Evolutionary conservation across 495 filamentous ascomycete genomes (phyloP), one percentile per base, ranked within the genome.

Genomic region (Cercophora sp.): DNA sequence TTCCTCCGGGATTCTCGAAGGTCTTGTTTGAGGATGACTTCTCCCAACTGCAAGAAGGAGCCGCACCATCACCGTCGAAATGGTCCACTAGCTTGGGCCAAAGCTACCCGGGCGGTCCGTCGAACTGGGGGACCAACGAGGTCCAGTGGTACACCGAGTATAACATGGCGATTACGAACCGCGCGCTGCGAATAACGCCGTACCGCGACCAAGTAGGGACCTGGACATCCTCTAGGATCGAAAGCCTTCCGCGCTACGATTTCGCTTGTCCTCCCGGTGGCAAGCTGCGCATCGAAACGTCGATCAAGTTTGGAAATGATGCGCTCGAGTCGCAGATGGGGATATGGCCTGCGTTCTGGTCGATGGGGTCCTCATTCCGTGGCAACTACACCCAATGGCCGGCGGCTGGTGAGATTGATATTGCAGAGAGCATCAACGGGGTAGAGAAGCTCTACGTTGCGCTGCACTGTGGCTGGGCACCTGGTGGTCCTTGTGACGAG

Each of bases 281-380:
- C 5, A 55, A 57, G 31, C 63, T 73, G 9, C 61, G 69, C 20
- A 60, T 71, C 15, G 69, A 77, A 60, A 59, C 69, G 19, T 51
- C 51, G 20, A 52, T 77, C 37, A 64, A 63, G 32, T 63, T 78
- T 35, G 71, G 73, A 20, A 52, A 48, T 47, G 65, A 58, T 39
- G 15, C 62, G 3, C 29, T 37, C 11, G 42, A 36, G 16, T 51
- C 60, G 24, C 67, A 75, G 53, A 63, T 72, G 60, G 75, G 75
- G 8, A 71, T 78, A 59, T 78, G 75, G 75, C 75, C 75, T 1
- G 70, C 74, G 0, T 78, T 76, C 62, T 78, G 72, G 75, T 48
- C 69, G 20, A 61, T 78, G 31, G 74, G 75, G 0, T 49, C 65
- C 27, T 50, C 52, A 4, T 58, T 71, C 41, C 64, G 69, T 4